Evolutionary conservation across 2,329 filamentous ascomycete genomes (phyloP), one percentile per base, ranked within the genome.

Genomic region (Leptographium lundbergii): DNA sequence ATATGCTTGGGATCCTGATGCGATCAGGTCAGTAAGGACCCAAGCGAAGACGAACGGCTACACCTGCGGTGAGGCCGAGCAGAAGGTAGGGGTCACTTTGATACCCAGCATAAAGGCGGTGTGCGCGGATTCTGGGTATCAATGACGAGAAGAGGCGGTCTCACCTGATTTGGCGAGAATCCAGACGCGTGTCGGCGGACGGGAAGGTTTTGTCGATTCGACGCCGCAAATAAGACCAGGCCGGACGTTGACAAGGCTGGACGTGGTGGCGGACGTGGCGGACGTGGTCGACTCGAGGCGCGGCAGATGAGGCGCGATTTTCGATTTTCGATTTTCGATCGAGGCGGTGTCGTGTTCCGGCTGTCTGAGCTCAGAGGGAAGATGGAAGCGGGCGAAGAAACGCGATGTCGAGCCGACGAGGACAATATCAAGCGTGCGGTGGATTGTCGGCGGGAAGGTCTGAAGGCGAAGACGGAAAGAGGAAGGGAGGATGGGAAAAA

Each of bases 401-500:
- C 19, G 42, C 42, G 42, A 45, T n/a, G 42, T 45, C 42, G 42
- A 45, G 19, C 17, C 50, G 45, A 22, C 7, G 13, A 59, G 32
- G 25, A 17, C 19, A 32, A 25, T 7, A n/a, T 3, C 4, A 42
- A 54, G 19, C 19, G 27, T 53, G 32, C 32, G 19, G 17, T 13
- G 32, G 54, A 27, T 36, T 45, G 45, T 27, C 25, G 36, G 52
- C 51, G 34, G 11, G 25, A 24, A 56, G 4, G 17, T 6, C 32
- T 22, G 39, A 55, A 39, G 58, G 32, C 14, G 22, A 54, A 56
- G 32, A 59, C 36, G 54, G 50, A 53, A 57, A 57, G 54, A 56
- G 54, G 54, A 55, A 54, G 54, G 36, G 52, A 47, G 53, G 27
- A 48, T 17, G 36, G 51, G 56, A 55, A 58, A 59, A 56, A 42